These are phyloP conservation scores for Magnaporthiopsis poae DNA, from an alignment of 2,329 filamentous ascomycete genomes.

Conservation along the genomic window DNA sequence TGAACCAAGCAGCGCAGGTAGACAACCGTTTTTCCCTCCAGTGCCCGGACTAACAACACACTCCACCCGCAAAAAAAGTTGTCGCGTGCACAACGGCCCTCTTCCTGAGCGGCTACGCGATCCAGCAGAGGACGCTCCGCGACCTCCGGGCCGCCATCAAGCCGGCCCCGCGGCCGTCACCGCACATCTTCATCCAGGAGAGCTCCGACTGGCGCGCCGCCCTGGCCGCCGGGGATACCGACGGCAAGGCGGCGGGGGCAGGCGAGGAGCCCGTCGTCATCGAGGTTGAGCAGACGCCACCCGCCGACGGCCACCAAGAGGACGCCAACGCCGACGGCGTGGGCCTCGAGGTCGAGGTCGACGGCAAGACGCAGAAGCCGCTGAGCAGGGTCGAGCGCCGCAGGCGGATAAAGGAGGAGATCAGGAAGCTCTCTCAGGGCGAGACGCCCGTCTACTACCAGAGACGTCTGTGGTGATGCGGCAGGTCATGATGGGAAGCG, in stretches of 20 bases:
- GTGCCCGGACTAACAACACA: not conserved
- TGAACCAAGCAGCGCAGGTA: too few relatives aligned
- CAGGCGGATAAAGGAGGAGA: slow-evolving; percentile 30
- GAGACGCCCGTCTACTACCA: slow-evolving; percentile 39
- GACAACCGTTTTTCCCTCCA: too few relatives aligned
- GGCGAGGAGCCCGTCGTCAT: slow-evolving; percentile 4
- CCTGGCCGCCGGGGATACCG: slow-evolving; percentile 4
- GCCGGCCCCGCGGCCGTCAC: slow-evolving; percentile 38
- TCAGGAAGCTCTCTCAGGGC: slow-evolving; percentile 12
- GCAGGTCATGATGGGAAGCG: not conserved
- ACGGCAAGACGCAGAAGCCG: slow-evolving; percentile 33
- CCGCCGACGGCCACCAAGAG: not conserved
- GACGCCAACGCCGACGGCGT: not conserved
- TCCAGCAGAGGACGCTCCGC: slow-evolving; percentile 77
- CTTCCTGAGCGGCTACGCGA: slow-evolving; percentile 76
- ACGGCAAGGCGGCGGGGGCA: not conserved
- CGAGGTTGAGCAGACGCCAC: slow-evolving; percentile 4
- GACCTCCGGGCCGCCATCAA: slow-evolving; percentile 64
- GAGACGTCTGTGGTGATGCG: slow-evolving; percentile 40
- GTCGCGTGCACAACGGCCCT: slow-evolving; percentile 69
- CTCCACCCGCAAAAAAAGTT: slow-evolving; percentile 34
- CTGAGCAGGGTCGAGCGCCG: slow-evolving; percentile 44
- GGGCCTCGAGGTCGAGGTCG: slow-evolving; percentile 28
- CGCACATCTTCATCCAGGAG: slow-evolving; percentile 34
- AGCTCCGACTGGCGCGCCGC: slow-evolving; percentile 1